phyloP scores from a whole-genome alignment of 345 rosid genomes.

The Citrus medica region DNA sequence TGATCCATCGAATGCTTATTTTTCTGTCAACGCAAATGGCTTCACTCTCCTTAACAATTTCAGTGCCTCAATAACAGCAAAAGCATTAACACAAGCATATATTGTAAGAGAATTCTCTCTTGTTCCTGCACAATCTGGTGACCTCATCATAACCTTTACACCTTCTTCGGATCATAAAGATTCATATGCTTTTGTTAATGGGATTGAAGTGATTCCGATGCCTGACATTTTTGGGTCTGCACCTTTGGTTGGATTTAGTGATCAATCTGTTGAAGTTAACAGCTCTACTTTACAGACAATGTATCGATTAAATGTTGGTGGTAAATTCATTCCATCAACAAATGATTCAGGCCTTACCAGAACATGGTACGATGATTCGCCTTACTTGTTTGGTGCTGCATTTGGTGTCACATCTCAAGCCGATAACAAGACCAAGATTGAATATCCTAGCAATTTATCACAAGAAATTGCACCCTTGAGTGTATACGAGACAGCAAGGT shows the following conservation, averaged over 20 bases:
- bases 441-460: constrained; percentile 17
- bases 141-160: constrained; percentile 32
- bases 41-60: constrained; percentile 51
- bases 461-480: constrained; percentile 38
- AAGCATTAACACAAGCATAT: constrained; percentile 47
- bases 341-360: constrained; percentile 42
- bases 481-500: constrained; percentile 42
- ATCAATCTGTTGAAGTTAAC: constrained; percentile 18
- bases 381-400: constrained; percentile 38
- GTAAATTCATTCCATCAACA: constrained; percentile 35
- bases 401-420: constrained; percentile 29
- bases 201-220: constrained; percentile 48
- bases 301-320: constrained; percentile 55
- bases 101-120: constrained; percentile 42
- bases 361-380: constrained; percentile 60
- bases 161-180: constrained; percentile 26
- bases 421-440: constrained; percentile 13
- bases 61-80: constrained; percentile 47
- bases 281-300: constrained; percentile 44
- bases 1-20: constrained; percentile 29
- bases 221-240: constrained; percentile 37
- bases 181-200: constrained; percentile 54
- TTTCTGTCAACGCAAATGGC: constrained; percentile 32
- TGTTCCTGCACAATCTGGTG: constrained; percentile 19
- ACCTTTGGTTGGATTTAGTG: constrained; percentile 33